Evolutionary conservation across 2,329 filamentous ascomycete species (phyloP), one percentile per base, ranked within the genome.

Genomic region (Alternaria ventricosa): DNA sequence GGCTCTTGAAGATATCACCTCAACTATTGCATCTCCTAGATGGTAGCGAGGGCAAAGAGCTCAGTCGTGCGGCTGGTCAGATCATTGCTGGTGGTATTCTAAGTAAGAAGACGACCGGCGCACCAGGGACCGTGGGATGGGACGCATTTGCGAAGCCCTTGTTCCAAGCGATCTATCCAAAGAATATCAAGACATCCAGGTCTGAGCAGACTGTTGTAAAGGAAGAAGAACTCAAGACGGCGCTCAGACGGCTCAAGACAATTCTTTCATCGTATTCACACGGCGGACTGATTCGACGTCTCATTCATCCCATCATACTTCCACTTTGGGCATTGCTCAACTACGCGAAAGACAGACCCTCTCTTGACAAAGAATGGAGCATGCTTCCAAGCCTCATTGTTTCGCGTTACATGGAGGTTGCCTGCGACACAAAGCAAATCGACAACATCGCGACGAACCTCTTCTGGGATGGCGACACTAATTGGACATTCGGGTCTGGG

Each of bases 51-150:
- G 88, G 88, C 0, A 79, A 81, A 13, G 88, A 89, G 66, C 80
- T 90, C 59, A 84, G 84, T 51, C 87, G 84, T 72, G 88, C 85
- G 11, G 87, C 87, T 11, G 84, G 87, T 0, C 89, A 89, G 68
- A 84, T 90, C 18, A 88, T 90, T 65, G 87, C 87, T 2, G 90
- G 87, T 71, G 90, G 90, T 0, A 87, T 93, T 18, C 76, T 93
- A 9, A 90, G 89, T 3, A 87, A 86, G 61, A 89, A 85, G 70
- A 82, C 86, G 25, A 87, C 84, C 55, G 90, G 90, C 11, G 88
- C 89, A 7, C 89, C 89, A 53, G 89, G 88, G 79, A 82, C 68
- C 67, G 64, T 71, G 9, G 90, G 90, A 8, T 92, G 90, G 90
- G 84, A 82, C 28, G 79, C 84, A 0, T 89, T 92, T 67, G 87